phyloP scores from a whole-genome alignment of 352 stramenopile species.

The Phytopythium sindhum region DNA sequence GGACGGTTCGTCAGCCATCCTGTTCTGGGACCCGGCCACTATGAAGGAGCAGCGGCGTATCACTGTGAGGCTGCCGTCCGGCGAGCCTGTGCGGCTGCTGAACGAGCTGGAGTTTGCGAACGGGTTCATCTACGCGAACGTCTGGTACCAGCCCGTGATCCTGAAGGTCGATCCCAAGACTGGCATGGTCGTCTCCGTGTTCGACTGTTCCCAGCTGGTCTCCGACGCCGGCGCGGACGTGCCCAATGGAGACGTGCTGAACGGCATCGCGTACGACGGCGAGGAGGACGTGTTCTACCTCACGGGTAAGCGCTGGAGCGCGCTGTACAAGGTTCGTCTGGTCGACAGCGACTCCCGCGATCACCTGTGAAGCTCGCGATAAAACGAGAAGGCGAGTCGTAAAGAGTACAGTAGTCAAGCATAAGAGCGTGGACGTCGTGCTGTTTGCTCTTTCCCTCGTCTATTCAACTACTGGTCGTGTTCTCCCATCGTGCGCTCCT shows the following conservation, averaged over 20 bases:
- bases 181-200: slow-evolving; percentile 85
- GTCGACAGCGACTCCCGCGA: slow-evolving; percentile 23
- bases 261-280: slow-evolving; percentile 92
- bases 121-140: slow-evolving; percentile 92
- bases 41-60: slow-evolving; percentile 74
- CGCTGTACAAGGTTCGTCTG: slow-evolving; percentile 88
- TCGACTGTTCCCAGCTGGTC: slow-evolving; percentile 76
- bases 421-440: neutral
- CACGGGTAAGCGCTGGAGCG: slow-evolving; percentile 91
- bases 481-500: neutral
- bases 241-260: slow-evolving; percentile 80
- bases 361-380: neutral
- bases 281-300: slow-evolving; percentile 90
- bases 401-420: neutral
- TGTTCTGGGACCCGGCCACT: slow-evolving; percentile 90
- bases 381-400: neutral
- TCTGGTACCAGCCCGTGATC: slow-evolving; percentile 93
- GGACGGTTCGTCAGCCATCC: slow-evolving; percentile 87
- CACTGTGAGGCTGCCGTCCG: slow-evolving; percentile 45
- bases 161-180: slow-evolving; percentile 90
- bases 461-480: slow-evolving; percentile 4
- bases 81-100: slow-evolving; percentile 56
- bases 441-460: neutral
- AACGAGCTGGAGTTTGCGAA: slow-evolving; percentile 95
- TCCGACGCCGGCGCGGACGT: slow-evolving; percentile 45